Base-by-base conservation (phyloP, 1,139 yeast genomes). In the Suhomyces bolitotheri region DNA sequence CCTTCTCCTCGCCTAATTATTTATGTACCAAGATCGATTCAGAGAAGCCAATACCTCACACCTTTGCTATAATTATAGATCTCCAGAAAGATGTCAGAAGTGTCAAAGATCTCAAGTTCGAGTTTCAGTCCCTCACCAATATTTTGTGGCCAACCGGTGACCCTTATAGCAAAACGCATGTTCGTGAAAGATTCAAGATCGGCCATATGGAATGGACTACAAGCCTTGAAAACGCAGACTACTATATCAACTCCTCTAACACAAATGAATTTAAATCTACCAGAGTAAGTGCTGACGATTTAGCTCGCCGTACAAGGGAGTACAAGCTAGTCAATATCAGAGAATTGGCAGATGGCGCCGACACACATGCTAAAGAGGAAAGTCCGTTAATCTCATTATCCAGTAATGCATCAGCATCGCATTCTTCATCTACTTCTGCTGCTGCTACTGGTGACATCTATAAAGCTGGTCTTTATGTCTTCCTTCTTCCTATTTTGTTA, bases 401-500 rank as follows among this genome's bases (percentile, higher is more conserved):
- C 5, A 11, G 12, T 21, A 20, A 15, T n/a, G 10, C 21, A 10
- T 16, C 16, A 7, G 5, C 22, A 9, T 29, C 26, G 9, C 20
- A 21, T 10, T 5, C 9, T 19, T 9, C 30, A 9, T 16, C 26
- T n/a, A 16, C 24, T 10, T 15, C 29, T 8, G 4, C 19, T 7
- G 22, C 35, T 3, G 7, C 22, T 17, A 9, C 30, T 2, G 12
- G 19, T 12, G 49, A 45, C 8, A 27, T 62, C 23, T 69, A 68
- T 47, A 76, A 76, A 35, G 79, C 95, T 7, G 96, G 97, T 20
- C 78, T 83, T 50, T 89, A 89, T 53, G 80, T 88, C 1, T 89
- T 84, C 55, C 60, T 86, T 28, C 63, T 89, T 27, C 94, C 95
- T 0, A 64, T 84, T 2, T 64, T 82, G 3, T 72, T 86, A 36